Evolutionary conservation across 2,329 filamentous ascomycete species (phyloP), one percentile per base, ranked within the genome.

Genomic region (Lachnellula cervina): DNA sequence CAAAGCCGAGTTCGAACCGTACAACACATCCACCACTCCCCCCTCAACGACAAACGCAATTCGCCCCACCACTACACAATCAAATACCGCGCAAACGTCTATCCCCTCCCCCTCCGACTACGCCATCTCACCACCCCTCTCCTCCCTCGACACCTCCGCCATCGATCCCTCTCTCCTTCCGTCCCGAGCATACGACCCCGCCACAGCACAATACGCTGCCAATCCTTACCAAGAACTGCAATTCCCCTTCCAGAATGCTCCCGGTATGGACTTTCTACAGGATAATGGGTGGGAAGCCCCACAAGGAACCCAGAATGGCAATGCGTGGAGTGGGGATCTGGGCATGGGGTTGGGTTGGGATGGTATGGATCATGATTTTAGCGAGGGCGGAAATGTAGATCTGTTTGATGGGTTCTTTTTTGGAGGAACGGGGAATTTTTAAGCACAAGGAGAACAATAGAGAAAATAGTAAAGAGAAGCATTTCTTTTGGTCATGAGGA

Each of bases 331-430:
- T 28, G 57, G 59, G 3, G 60, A 63, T 59, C 37, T 61, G 13
- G 62, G 59, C 5, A 53, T 63, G 51, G 64, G 57, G 2, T 38
- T 62, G 52, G 59, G 64, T 5, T 61, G 51, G 54, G 62, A 62
- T 44, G 53, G 57, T 4, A 45, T 54, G 21, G 59, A 61, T 52
- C 60, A 66, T 62, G 60, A 67, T 60, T 67, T 66, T 56, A 65
- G 64, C 40, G 66, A 64, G 23, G 65, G 62, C 0, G 60, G 61
- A 2, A 61, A 59, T 35, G 62, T 70, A 56, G 77, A 80, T 71
- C 62, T 81, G 34, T 76, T 81, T 61, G 77, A 80, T 62, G 79
- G 77, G 4, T 81, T 78, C 65, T 81, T 80, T 66, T 81, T 81
- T 69, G 79, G 79, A 11, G 64, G 63, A 14, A 58, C 59, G 23